A percentile compares a stretch with the other conserved stretches of the same genome.
phyloP scores from a whole-genome alignment of 2,329 filamentous ascomycete species.

The Conoideocrella luteorostrata region DNA sequence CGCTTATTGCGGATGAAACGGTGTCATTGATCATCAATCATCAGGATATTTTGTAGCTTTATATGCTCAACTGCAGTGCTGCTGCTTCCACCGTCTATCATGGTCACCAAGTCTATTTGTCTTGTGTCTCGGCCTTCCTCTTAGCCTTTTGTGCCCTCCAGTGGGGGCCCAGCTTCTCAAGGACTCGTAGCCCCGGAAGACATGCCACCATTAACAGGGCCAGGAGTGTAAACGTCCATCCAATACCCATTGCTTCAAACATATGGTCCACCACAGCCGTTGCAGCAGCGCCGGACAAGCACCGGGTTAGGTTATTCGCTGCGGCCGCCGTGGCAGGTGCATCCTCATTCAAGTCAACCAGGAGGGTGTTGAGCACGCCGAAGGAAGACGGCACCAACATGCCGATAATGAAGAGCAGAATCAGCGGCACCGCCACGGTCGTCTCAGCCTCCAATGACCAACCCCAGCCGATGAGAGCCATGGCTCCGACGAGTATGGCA shows the following conservation, averaged over 20 bases:
- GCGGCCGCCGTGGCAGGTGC: conserved; percentile 57
- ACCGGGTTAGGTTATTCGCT: conserved; percentile 58
- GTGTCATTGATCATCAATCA: conserved; percentile 1
- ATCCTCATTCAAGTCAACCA: conserved; percentile 57
- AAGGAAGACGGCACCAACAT: conserved; percentile 55
- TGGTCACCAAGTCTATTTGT: not conserved
- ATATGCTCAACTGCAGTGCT: not conserved
- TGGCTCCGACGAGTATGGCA: conserved; percentile 47
- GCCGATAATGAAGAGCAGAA: conserved; percentile 51
- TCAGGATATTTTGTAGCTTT: not conserved
- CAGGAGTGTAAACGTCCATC: conserved; percentile 58
- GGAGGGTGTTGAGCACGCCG: conserved; percentile 54
- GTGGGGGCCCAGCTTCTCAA: conserved; percentile 40
- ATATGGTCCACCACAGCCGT: conserved; percentile 55
- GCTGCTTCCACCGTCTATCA: not conserved
- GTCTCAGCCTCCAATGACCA: conserved; percentile 48
- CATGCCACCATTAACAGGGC: conserved; percentile 42
- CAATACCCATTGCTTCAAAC: conserved; percentile 49
- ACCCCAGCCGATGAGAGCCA: conserved; percentile 48
- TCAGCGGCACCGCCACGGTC: conserved; percentile 47
- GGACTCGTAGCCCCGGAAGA: conserved; percentile 42
- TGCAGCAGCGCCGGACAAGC: conserved; percentile 51
- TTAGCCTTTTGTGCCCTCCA: conserved; percentile 47
- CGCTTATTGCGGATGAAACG: not conserved
- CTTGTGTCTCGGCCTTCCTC: conserved; percentile 11